Base-by-base conservation (phyloP, 768 basidiomycete genomes). In the Mycena capillaripes region DNA sequence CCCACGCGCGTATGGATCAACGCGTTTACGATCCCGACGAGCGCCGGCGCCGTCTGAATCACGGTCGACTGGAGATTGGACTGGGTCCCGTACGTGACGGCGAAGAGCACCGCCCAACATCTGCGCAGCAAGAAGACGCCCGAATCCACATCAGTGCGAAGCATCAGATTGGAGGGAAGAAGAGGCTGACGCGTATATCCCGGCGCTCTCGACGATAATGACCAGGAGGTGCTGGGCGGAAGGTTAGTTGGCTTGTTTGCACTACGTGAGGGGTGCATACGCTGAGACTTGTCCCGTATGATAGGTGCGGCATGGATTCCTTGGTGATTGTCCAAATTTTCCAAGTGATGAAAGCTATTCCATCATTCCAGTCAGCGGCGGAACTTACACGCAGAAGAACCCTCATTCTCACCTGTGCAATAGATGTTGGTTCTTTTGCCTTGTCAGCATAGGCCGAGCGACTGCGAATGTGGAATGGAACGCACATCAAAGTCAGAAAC, bases 201-300 rank as follows among this genome's bases (percentile, higher is more conserved):
- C 72, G 25, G 67, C 67, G n/a, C 67, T 69, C 44, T 73, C 67
- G 17, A 73, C 62, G 7, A 64, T 17, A 40, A 73, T 69, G 9
- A 62, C 48, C 9, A 71, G 58, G n/a, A 71, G 66, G 50, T 71
- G 57, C 63, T 72, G 44, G 5, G 34, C n/a, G 9, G n/a, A 53
- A 32, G 4, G 5, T 14, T 44, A 11, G 2, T n/a, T 9, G 3
- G 10, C 3, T 14, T 23, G 3, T 34, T 6, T 36, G 1, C 11
- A n/a, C 5, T 9, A 16, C 19, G 23, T 3, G 7, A 17, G 2
- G 34, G 10, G 32, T 2, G 29, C 36, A 7, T 32, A 73, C 72
- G n/a, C 40, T 30, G 11, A 69, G 56, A 48, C 58, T 69, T 5
- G 30, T 44, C 29, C 70, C 65, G 12, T 10, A 38, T 8, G 38